A percentile compares a stretch with the other conserved stretches of the same genome.
Conservation (phyloP, 768 basidiomycete species). For the Termitomyces sp. region DNA sequence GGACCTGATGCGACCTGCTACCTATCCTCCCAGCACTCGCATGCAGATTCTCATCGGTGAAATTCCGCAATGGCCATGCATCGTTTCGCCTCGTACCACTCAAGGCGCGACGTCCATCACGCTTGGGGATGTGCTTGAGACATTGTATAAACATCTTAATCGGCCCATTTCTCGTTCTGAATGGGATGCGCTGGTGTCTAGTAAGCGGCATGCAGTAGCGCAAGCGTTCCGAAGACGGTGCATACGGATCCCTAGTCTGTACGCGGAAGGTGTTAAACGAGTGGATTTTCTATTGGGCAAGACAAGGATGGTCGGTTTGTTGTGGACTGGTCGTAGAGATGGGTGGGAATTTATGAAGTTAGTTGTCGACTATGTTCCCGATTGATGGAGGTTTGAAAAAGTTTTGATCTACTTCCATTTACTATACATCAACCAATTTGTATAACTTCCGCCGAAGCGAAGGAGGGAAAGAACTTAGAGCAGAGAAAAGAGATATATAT, state of each 20-base stretch:
- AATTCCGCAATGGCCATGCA: constrained; percentile 56
- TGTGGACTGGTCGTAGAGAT: constrained; percentile 28
- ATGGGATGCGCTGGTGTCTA: constrained; percentile 25
- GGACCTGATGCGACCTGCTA: constrained; percentile 41
- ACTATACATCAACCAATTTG: too few relatives aligned
- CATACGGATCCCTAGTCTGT: constrained; percentile 15
- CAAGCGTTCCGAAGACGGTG: constrained; percentile 34
- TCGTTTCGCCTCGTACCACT: constrained; percentile 33
- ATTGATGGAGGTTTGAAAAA: background rate
- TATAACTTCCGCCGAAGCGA: too few relatives aligned
- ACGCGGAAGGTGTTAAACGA: constrained; percentile 46
- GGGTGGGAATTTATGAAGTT: constrained; percentile 31
- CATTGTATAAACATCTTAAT: constrained; percentile 43
- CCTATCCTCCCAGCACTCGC: constrained; percentile 44
- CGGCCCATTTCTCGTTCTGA: constrained; percentile 32
- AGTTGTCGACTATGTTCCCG: background rate
- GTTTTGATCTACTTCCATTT: too few relatives aligned
- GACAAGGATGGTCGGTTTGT: constrained; percentile 44
- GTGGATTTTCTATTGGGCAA: constrained; percentile 52
- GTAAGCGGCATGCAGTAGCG: constrained; percentile 25
- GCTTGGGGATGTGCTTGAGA: constrained; percentile 50
- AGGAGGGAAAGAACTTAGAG: too few relatives aligned
- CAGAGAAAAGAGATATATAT: too few relatives aligned
- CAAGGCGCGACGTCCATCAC: constrained; percentile 48
- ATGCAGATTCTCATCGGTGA: constrained; percentile 51